Evolutionary conservation across 768 basidiomycete genomes (phyloP).

Genomic region (Boletus bicolor): DNA sequence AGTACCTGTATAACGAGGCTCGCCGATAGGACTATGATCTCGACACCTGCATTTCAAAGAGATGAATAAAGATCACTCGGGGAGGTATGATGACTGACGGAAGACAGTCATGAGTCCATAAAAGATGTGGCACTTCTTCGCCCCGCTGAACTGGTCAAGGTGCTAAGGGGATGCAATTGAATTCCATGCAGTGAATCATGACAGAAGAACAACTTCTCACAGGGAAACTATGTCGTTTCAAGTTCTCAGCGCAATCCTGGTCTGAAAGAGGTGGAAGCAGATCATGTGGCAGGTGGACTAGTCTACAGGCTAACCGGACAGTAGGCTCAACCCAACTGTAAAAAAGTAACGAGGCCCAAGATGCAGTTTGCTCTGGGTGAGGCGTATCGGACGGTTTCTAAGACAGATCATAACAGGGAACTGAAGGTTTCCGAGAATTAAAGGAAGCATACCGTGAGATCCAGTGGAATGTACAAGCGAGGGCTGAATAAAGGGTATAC

Average conservation of each 20-base stretch:
- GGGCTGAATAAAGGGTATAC: conserved; percentile 1
- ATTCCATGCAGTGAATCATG: neutral
- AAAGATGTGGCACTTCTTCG: conserved; percentile 1
- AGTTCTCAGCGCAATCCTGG: neutral
- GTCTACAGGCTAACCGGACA: neutral
- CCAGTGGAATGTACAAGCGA: neutral
- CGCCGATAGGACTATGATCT: neutral
- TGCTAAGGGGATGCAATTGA: neutral
- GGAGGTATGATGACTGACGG: neutral
- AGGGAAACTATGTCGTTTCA: neutral
- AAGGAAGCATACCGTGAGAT: neutral
- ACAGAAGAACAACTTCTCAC: neutral
- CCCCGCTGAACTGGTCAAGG: neutral
- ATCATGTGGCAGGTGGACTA: neutral
- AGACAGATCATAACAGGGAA: neutral
- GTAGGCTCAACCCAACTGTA: conserved; percentile 1
- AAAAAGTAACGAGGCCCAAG: neutral
- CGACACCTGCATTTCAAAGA: neutral
- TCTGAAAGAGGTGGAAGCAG: conserved; percentile 2
- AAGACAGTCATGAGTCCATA: conserved; percentile 1
- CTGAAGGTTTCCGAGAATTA: too few relatives aligned
- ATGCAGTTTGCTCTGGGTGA: conserved; percentile 1
- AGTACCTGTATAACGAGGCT: neutral
- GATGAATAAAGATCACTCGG: neutral
- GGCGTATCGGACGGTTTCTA: neutral